These are phyloP conservation scores for Rhinocladiella similis DNA, from an alignment of 2,329 filamentous ascomycete species.

Conservation along the genomic window DNA sequence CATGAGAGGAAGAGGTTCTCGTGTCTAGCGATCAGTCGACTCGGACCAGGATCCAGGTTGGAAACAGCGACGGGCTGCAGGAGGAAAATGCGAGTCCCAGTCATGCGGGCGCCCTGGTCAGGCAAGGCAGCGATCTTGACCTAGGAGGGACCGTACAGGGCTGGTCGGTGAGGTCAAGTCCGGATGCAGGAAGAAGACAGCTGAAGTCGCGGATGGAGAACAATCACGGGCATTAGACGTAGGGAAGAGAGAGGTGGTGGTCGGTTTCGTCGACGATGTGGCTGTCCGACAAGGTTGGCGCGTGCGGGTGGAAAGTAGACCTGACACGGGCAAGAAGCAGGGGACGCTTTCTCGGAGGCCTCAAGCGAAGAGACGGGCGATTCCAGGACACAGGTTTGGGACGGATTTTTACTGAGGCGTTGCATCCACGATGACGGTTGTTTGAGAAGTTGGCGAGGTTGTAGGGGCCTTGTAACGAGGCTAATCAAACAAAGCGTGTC, in stretches of 20 bases:
- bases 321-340: constrained; percentile 4
- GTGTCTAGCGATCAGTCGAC: constrained; percentile 1
- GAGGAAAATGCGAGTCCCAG: neutral
- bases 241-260: neutral
- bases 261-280: neutral
- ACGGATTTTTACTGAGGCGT: constrained; percentile 4
- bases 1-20: constrained; percentile 3
- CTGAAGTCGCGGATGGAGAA: constrained; percentile 19
- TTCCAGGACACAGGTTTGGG: neutral
- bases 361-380: constrained; percentile 1
- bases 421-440: constrained; percentile 16
- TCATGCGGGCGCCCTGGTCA: neutral
- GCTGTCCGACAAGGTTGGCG: constrained; percentile 15
- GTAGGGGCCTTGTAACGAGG: constrained; percentile 8
- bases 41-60: constrained; percentile 9
- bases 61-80: constrained; percentile 2
- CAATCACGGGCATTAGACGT: constrained; percentile 4
- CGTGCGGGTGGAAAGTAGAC: constrained; percentile 18
- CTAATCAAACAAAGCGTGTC: constrained; percentile 25
- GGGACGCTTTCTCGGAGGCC: constrained; percentile 5
- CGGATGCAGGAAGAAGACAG: constrained; percentile 11
- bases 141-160: constrained; percentile 3
- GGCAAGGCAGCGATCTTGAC: constrained; percentile 1
- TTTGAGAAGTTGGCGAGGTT: constrained; percentile 15
- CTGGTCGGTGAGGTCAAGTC: neutral